A percentile compares a stretch with the other conserved stretches of the same genome.
Conservation (phyloP, 306 rosid genomes). For the Comarum palustre region DNA sequence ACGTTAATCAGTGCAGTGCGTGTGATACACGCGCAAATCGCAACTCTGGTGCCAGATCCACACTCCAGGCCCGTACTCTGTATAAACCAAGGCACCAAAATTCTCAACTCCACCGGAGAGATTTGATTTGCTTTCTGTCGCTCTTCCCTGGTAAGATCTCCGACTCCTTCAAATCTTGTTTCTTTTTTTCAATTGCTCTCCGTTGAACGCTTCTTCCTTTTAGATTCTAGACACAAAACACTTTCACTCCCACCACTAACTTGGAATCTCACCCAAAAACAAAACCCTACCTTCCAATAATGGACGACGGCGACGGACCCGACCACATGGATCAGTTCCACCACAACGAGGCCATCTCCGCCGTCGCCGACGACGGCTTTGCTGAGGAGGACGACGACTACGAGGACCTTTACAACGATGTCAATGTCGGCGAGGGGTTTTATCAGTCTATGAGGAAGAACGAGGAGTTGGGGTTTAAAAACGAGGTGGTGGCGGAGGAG, state of each 20-base stretch:
- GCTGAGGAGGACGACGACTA: conserved; percentile 91
- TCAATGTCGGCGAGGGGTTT: conserved; percentile 89
- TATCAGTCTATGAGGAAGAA: conserved; percentile 73
- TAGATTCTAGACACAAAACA: neutral
- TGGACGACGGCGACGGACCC: conserved; percentile 76
- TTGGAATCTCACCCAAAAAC: neutral
- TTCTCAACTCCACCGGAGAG: neutral
- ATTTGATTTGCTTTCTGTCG: conserved; percentile 21
- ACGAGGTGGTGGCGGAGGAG: conserved; percentile 41
- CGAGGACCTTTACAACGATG: conserved; percentile 95
- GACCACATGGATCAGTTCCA: conserved; percentile 91
- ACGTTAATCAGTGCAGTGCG: too few species aligned
- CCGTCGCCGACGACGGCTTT: conserved; percentile 87
- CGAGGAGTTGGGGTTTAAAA: conserved; percentile 57
- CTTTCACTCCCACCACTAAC: neutral
- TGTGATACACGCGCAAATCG: too few species aligned
- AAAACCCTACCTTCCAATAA: conserved; percentile 2
- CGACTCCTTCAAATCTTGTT: neutral
- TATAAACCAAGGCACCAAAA: neutral
- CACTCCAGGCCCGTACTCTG: too few species aligned
- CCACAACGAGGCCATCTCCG: conserved; percentile 96
- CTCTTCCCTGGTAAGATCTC: conserved; percentile 12
- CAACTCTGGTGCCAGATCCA: too few species aligned
- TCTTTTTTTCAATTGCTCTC: neutral
- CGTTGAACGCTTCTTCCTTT: neutral